Base-by-base conservation (phyloP, 805 yeast genomes). In the Starmerella kuoi region DNA sequence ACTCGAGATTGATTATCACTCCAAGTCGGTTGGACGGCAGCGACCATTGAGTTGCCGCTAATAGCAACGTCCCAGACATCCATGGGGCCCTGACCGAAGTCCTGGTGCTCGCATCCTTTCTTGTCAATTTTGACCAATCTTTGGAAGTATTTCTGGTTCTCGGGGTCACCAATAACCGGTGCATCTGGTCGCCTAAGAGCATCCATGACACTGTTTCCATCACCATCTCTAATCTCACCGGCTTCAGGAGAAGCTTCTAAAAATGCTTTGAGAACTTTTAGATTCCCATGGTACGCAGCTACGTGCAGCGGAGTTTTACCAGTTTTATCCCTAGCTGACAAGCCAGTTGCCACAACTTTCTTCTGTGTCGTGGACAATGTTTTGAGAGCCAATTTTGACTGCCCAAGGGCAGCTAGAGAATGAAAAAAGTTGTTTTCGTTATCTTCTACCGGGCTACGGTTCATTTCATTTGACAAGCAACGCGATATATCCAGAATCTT, bases 281-380 rank as follows among this genome's bases (percentile, higher is more conserved):
- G 25, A 24, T 50, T 35, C 17, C 58, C 55, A 26, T 24, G 25
- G 20, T 42, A 36, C 2, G 58, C 58, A 12, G 58, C 58, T 1
- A 42, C 6, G 23, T 51, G 54, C 22, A 54, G 46, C 4, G 58
- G 58, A 12, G 55, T 50, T 8, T 44, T 31, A 31, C 56, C 56
- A 14, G 22, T 23, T 14, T 39, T 25, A 44, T 54, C 56, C 21
- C 42, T 46, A 14, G 51, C 48, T 14, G 35, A 19, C 23, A 54
- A 39, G n/a, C 37, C 48, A 3, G 50, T 35, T 2, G 28, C 31
- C 18, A 47, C 44, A 8, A 31, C 20, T 31, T 44, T 45, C 26
- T 45, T 47, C n/a, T 39, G 37, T 11, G 42, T 37, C 2, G 40
- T 24, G 2, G 51, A 42, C 7, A 54, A 19, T 11, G 37, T 30